These are phyloP conservation scores for Podospora pseudoanserina DNA, from an alignment of 495 filamentous ascomycete genomes.

Conservation along the genomic window DNA sequence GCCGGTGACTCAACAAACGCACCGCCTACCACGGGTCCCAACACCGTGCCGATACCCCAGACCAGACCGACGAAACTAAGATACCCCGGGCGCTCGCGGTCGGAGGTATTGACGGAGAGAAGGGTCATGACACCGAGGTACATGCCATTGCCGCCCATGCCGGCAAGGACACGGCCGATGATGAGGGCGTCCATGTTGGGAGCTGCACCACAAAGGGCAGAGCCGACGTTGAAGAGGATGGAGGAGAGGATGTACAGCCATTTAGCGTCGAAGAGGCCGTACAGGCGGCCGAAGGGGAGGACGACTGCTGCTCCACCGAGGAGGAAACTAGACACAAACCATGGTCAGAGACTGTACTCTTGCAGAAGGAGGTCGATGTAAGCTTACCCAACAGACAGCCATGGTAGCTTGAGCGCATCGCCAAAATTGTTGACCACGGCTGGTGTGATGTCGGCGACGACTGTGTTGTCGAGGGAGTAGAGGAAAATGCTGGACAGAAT, in stretches of 20 bases:
- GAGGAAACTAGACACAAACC: constrained; percentile 7
- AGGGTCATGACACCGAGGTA: constrained; percentile 47
- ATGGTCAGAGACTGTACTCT: no score
- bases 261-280: constrained; percentile 52
- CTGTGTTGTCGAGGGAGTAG: constrained; percentile 57
- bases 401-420: constrained; percentile 48
- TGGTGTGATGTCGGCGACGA: constrained; percentile 56
- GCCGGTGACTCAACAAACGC: constrained; percentile 51
- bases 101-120: constrained; percentile 42
- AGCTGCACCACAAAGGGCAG: constrained; percentile 46
- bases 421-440: constrained; percentile 45
- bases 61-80: constrained; percentile 40
- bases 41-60: constrained; percentile 52
- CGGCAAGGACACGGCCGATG: constrained; percentile 44
- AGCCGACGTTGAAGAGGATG: constrained; percentile 51
- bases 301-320: constrained; percentile 45
- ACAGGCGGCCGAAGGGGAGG: constrained; percentile 42
- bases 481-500: constrained; percentile 50
- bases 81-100: constrained; percentile 46
- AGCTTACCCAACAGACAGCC: constrained; percentile 46
- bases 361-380: no score
- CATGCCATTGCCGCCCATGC: constrained; percentile 49
- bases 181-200: constrained; percentile 35
- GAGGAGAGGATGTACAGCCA: constrained; percentile 50
- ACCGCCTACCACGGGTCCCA: constrained; percentile 62